Evolutionary conservation across 176 grass and related monocot species (phyloP).

Genomic region (Carex cristatella): DNA sequence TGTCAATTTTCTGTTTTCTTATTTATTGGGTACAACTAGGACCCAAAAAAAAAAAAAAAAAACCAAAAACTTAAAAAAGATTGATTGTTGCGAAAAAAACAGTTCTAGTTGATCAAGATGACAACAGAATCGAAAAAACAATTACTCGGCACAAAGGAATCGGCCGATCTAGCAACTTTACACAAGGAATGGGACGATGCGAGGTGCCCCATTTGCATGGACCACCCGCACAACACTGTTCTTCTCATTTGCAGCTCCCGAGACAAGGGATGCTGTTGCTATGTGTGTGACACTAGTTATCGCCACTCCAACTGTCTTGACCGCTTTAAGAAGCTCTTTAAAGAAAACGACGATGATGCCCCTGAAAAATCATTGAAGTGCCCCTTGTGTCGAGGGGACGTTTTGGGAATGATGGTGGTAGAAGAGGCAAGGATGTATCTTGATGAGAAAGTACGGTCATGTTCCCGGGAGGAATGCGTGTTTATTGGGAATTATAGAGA

Average conservation of each 20-base stretch:
- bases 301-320: slow-evolving; percentile 98
- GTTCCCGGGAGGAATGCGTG: slow-evolving; percentile 64
- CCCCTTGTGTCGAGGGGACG: slow-evolving; percentile 80
- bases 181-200: slow-evolving; percentile 94
- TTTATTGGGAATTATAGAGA: slow-evolving; percentile 77
- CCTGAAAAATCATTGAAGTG: slow-evolving; percentile 54
- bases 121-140: slow-evolving; percentile 23
- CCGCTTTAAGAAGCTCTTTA: slow-evolving; percentile 80
- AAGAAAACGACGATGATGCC: slow-evolving; percentile 50
- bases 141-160: slow-evolving; percentile 1
- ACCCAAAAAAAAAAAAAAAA: background rate
- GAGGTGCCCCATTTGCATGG: slow-evolving; percentile 99
- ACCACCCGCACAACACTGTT: slow-evolving; percentile 97
- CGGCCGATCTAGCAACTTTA: slow-evolving; percentile 20
- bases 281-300: slow-evolving; percentile 96
- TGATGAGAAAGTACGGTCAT: slow-evolving; percentile 54
- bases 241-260: slow-evolving; percentile 81
- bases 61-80: background rate
- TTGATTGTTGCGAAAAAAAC: background rate
- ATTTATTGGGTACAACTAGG: background rate
- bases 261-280: slow-evolving; percentile 88
- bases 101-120: slow-evolving; percentile 13
- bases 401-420: slow-evolving; percentile 65
- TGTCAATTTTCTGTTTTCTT: background rate
- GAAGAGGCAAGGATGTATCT: slow-evolving; percentile 77